Conservation (phyloP, 164 flowering plant genomes). For the Paratinospora sagittata region DNA sequence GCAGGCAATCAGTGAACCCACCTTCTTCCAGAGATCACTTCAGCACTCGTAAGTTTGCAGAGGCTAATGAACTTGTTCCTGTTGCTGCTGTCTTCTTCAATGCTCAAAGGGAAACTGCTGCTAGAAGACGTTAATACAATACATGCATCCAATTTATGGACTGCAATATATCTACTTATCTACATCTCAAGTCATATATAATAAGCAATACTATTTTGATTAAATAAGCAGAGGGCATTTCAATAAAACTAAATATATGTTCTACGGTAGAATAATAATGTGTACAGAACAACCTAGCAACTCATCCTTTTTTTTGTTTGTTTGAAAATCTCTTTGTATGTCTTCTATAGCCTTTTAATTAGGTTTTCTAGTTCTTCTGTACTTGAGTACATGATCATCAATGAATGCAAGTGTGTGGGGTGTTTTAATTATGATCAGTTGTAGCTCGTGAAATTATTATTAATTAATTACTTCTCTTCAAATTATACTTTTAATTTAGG, state of each 20-base stretch:
- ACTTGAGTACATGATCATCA: not conserved
- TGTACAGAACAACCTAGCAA: too few species aligned
- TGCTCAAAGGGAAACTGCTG: constrained; percentile 84
- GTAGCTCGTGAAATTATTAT: too few species aligned
- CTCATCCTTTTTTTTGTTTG: too few species aligned
- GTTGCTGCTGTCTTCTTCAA: constrained; percentile 90
- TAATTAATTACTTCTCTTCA: too few species aligned
- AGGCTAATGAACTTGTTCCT: constrained; percentile 63
- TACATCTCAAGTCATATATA: not conserved
- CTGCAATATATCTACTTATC: not conserved
- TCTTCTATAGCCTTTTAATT: too few species aligned
- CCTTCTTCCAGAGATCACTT: constrained; percentile 58
- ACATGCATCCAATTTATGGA: not conserved
- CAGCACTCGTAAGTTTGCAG: constrained; percentile 58
- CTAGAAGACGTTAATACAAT: constrained; percentile 50
- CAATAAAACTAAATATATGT: not conserved
- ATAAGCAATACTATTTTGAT: not conserved
- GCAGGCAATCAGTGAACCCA: constrained; percentile 37
- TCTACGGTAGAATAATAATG: too few species aligned
- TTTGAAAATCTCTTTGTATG: too few species aligned
- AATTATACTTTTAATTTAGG: too few species aligned
- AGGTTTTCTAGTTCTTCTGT: too few species aligned
- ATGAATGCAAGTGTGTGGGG: not conserved
- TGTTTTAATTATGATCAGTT: not conserved
- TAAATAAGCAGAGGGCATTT: not conserved